phyloP scores from a whole-genome alignment of 768 basidiomycete genomes.

The Amylocystis lapponica region DNA sequence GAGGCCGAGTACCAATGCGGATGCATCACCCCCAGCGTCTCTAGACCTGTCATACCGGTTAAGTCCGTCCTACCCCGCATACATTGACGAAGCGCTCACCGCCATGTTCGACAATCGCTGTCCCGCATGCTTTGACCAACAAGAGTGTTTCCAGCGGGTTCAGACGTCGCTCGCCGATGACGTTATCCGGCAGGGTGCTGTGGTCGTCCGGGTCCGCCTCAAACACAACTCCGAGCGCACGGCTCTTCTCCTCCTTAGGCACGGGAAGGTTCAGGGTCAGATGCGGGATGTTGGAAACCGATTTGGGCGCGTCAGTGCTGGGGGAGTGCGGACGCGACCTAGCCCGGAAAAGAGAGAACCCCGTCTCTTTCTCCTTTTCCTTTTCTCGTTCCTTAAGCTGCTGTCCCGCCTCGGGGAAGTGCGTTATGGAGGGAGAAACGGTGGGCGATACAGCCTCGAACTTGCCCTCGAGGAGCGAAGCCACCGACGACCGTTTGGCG shows the following conservation, averaged over 20 bases:
- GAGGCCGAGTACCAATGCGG: slow-evolving; percentile 81
- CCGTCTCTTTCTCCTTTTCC: slow-evolving; percentile 32
- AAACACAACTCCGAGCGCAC: slow-evolving; percentile 50
- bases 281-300: slow-evolving; percentile 37
- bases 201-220: slow-evolving; percentile 51
- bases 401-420: slow-evolving; percentile 26
- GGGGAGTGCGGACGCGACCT: slow-evolving; percentile 38
- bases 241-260: slow-evolving; percentile 41
- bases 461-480: slow-evolving; percentile 62
- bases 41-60: slow-evolving; percentile 48
- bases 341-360: slow-evolving; percentile 45
- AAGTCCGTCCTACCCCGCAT: slow-evolving; percentile 3
- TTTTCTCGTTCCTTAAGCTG: slow-evolving; percentile 24
- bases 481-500: slow-evolving; percentile 30
- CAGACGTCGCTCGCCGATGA: slow-evolving; percentile 53
- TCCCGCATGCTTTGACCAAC: slow-evolving; percentile 64
- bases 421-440: slow-evolving; percentile 30
- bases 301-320: slow-evolving; percentile 27
- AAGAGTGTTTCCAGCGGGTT: slow-evolving; percentile 57
- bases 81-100: slow-evolving; percentile 24
- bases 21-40: slow-evolving; percentile 79
- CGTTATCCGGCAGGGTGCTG: slow-evolving; percentile 42
- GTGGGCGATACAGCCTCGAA: slow-evolving; percentile 63
- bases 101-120: slow-evolving; percentile 62
- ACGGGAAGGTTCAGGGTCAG: slow-evolving; percentile 59